These are phyloP conservation scores for Coelastrella sp. DNA, from an alignment of 139 green algal genomes.

Conservation along the genomic window DNA sequence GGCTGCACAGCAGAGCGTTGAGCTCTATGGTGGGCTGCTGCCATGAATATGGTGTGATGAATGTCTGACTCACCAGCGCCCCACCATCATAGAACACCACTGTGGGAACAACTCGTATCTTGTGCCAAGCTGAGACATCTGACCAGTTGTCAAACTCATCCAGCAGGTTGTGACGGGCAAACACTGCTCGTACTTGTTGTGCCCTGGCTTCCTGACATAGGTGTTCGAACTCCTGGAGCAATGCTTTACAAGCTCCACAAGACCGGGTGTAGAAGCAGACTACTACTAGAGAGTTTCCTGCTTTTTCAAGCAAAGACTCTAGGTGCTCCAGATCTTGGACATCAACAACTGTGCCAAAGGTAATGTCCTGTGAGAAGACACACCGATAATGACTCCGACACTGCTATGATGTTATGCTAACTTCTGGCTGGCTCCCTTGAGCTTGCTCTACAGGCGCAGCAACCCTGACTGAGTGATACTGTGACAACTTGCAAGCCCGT, in stretches of 20 bases:
- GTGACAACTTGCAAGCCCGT: too few relatives aligned
- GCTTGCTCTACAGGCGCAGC: background rate
- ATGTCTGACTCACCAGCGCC: conserved; percentile 54
- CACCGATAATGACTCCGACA: too few relatives aligned
- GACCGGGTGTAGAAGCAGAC: conserved; percentile 42
- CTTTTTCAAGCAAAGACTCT: conserved; percentile 39
- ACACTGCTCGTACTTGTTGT: conserved; percentile 47
- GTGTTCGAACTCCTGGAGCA: conserved; percentile 26
- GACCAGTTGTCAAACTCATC: conserved; percentile 51
- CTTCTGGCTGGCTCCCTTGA: background rate
- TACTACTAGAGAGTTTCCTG: conserved; percentile 36
- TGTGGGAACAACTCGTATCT: conserved; percentile 48
- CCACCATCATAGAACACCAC: conserved; percentile 55
- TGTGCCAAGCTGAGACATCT: conserved; percentile 47
- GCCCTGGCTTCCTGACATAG: conserved; percentile 20
- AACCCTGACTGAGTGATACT: too few relatives aligned
- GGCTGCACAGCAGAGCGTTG: too few relatives aligned
- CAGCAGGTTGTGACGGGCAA: conserved; percentile 52
- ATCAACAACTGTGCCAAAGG: conserved; percentile 20
- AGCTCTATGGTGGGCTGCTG: too few relatives aligned
- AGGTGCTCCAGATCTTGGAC: conserved; percentile 45
- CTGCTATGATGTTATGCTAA: too few relatives aligned
- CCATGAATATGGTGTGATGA: too few relatives aligned
- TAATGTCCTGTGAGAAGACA: background rate
- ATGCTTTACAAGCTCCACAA: conserved; percentile 41